Evolutionary conservation across 2,329 filamentous ascomycete genomes (phyloP).

Genomic region (Daldinia sp.): DNA sequence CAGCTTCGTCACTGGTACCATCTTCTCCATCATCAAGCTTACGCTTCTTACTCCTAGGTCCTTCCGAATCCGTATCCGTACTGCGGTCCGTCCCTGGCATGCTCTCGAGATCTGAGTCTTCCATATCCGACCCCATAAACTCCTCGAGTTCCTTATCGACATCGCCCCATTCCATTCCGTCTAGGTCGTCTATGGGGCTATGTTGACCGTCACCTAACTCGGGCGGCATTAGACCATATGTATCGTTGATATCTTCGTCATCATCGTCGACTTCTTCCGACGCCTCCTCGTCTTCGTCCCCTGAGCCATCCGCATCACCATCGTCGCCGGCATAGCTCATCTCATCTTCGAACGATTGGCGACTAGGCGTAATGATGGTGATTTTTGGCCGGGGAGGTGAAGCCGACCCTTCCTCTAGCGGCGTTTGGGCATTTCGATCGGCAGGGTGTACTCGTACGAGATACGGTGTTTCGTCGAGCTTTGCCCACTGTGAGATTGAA

Average conservation of each 20-base stretch:
- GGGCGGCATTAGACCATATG: conserved; percentile 58
- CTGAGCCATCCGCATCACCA: conserved; percentile 53
- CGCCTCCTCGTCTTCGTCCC: conserved; percentile 49
- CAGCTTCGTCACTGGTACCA: conserved; percentile 15
- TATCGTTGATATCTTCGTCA: conserved; percentile 51
- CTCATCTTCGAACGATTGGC: conserved; percentile 34
- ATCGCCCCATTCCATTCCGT: conserved; percentile 47
- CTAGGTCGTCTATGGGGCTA: conserved; percentile 46
- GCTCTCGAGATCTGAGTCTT: conserved; percentile 57
- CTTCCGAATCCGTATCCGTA: conserved; percentile 46
- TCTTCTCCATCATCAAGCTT: conserved; percentile 41
- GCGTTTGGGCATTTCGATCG: conserved; percentile 58
- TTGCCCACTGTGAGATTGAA: conserved; percentile 84
- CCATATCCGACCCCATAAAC: conserved; percentile 64
- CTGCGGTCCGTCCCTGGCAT: conserved; percentile 42
- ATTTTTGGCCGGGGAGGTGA: conserved; percentile 57
- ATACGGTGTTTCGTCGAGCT: conserved; percentile 80
- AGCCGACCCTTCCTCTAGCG: conserved; percentile 41
- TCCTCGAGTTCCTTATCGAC: conserved; percentile 71
- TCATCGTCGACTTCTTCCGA: conserved; percentile 48
- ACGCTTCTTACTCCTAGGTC: conserved; percentile 45
- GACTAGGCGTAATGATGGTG: conserved; percentile 47
- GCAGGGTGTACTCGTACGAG: conserved; percentile 77
- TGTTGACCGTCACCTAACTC: conserved; percentile 55
- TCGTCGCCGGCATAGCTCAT: conserved; percentile 53